These are phyloP conservation scores for Tetrapisispora arboricola DNA, from an alignment of 805 yeast genomes.

Conservation along the genomic window DNA sequence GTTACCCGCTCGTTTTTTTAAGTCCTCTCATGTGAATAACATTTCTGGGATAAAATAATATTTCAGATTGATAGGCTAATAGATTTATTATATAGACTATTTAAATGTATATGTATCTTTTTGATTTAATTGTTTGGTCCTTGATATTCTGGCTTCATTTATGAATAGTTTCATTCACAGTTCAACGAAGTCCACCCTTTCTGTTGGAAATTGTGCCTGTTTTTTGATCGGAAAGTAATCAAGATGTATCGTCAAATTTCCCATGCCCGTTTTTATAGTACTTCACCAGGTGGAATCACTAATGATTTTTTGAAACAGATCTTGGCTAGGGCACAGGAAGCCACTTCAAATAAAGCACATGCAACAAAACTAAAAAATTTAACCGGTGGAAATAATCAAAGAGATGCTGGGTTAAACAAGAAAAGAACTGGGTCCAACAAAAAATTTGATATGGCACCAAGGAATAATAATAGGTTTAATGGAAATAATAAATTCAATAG, in stretches of 20 bases:
- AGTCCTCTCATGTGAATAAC: too few relatives aligned
- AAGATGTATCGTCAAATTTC: background rate
- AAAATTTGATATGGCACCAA: background rate
- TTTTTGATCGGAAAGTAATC: too few relatives aligned
- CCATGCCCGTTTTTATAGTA: constrained; percentile 13
- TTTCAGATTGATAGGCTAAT: too few relatives aligned
- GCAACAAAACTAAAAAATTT: background rate
- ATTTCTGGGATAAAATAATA: too few relatives aligned
- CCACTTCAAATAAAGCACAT: constrained; percentile 11
- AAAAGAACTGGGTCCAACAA: background rate
- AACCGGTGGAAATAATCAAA: constrained; percentile 1
- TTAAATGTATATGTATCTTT: too few relatives aligned
- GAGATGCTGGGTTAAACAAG: background rate
- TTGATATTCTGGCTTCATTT: too few relatives aligned
- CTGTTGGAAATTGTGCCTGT: too few relatives aligned
- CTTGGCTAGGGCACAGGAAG: constrained; percentile 25
- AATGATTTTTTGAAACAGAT: constrained; percentile 26
- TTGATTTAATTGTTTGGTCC: too few relatives aligned
- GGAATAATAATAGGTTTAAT: background rate
- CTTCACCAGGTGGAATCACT: constrained; percentile 14
- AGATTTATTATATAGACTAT: too few relatives aligned
- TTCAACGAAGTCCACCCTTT: too few relatives aligned
- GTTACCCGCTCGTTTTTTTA: too few relatives aligned
- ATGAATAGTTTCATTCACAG: too few relatives aligned
- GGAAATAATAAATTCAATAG: background rate